Base-by-base conservation (phyloP, 345 rosid genomes). In the Capsella bursapastoris region DNA sequence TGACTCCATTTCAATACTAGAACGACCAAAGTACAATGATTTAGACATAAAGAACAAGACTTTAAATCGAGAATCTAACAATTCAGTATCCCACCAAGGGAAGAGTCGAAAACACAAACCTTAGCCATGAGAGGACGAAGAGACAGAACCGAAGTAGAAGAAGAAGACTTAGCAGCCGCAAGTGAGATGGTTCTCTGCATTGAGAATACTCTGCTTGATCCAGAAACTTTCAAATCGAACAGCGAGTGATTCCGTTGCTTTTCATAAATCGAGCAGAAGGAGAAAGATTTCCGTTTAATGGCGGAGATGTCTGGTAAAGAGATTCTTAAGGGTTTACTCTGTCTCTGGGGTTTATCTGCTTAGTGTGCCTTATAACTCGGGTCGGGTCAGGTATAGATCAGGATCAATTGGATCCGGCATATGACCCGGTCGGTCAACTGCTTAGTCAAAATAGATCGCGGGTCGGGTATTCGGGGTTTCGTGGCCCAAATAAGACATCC, bases 71-170 rank as follows among this genome's bases (percentile, higher is more conserved):
- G 8, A 47, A 18, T 16, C 15, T 13, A 15, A 3, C 0, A 41
- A 7, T 45, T 8, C 10, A 57, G 61, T 49, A 34, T 7, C 56
- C 5, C 22, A 41, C 9, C 0, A 55, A 58, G 5, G 28, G 29
- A 55, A 56, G 50, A 57, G 32, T 65, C 1, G 37, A 51, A 66
- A 43, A 27, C 37, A 71, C 81, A 66, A 66, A 87, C 90, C 88
- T 87, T 85, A 48, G 87, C 84, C 85, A 82, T 83, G 68, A 70
- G 51, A 7, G 83, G 84, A 62, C 51, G 66, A 70, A 82, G 70
- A 67, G 82, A 81, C 8, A 67, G 75, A 64, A 71, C 18, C 32
- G 84, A 70, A 73, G 83, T 72, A 34, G 81, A 69, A 44, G 78
- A 45, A 61, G 78, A 62, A 71, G 71, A 38, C 66, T 70, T 68